Base-by-base conservation (phyloP, 2,329 filamentous ascomycete species). In the Grosmannia clavigera region DNA sequence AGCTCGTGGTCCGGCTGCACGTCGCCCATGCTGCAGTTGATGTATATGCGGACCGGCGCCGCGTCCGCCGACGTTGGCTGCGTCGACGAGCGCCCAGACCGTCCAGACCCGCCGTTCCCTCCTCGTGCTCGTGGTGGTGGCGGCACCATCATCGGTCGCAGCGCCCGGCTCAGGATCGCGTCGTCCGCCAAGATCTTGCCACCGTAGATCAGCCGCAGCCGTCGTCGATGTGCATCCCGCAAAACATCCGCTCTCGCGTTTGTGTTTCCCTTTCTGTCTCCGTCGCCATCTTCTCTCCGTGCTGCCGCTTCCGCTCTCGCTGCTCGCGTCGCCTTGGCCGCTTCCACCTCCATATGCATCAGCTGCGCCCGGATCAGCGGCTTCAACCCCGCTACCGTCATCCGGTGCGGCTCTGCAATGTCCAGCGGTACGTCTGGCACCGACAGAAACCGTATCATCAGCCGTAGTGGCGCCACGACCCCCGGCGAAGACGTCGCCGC, bases 11-110 rank as follows among this genome's bases (percentile, higher is more conserved):
- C 79, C 0, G 86, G 81, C 14, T 97, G 80, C 31, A 81, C 77
- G 70, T 89, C 85, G 59, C 91, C 91, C 61, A 97, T 88, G 64
- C 90, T 92, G 78, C 92, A 97, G 76, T 95, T 95, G 63, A 97
- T 86, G 71, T 95, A 96, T 67, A 95, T 82, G 53, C 87, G 81
- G 16, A 70, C 7, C 19, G 46, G 27, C 7, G 52, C 19, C 22
- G 52, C 22, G 55, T 11, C n/a, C 25, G 19, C 38, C 48, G 12
- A 7, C 19, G 19, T 29, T 38, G 12, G 5, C 33, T 29, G 9
- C 19, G 54, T 59, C 59, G 61, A 40, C 43, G 40, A 38, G 40
- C 19, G 48, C 5, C 51, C 48, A 10, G 59, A 77, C 76, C 62
- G 77, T 79, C 31, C 66, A 67, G 25, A 38, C 35, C 54, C 2